Base-by-base conservation (phyloP, 2,329 filamentous ascomycete genomes). In the Diaporthe citri region DNA sequence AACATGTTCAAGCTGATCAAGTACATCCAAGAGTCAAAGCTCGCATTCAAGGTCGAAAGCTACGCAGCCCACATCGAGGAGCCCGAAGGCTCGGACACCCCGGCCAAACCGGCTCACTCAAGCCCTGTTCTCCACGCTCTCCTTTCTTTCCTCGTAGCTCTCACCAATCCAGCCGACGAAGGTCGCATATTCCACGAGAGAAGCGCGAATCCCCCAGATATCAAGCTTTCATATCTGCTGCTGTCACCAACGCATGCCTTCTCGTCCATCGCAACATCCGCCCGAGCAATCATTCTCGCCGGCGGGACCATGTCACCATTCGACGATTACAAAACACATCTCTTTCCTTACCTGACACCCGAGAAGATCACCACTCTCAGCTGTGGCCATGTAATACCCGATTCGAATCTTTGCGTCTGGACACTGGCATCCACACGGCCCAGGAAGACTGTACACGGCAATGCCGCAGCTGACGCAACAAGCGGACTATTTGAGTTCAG, bases 251-350 rank as follows among this genome's bases (percentile, higher is more conserved):
- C 96, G 0, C 92, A 96, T 79, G 95, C 97, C 78, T 98, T 99
- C 83, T 93, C 93, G 10, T 94, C 96, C 15, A 93, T 98, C 70
- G 95, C 96, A 2, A 92, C 94, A 41, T 92, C 94, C 76, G 95
- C 97, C 0, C 90, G 95, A 74, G 94, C 96, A 2, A 94, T 99
- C 4, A 93, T 99, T 56, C 87, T 99, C 4, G 97, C 96, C 0
- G 97, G 97, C 74, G 97, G 97, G 31, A 99, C 97, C 36, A 98
- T 99, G 97, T 97, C 97, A 3, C 97, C 97, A 0, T 97, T 98
- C 86, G 90, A 93, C 34, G 97, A 98, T 84, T 99, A 98, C 83
- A 92, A 90, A 48, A 89, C 93, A 5, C 94, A 98, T 79, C 88
- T 99, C 0, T 97, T 99, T 77, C 94, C 96, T 0, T 93, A 94